Evolutionary conservation across 2,329 filamentous ascomycete species (phyloP).

Genomic region (Fusarium caatingaense): DNA sequence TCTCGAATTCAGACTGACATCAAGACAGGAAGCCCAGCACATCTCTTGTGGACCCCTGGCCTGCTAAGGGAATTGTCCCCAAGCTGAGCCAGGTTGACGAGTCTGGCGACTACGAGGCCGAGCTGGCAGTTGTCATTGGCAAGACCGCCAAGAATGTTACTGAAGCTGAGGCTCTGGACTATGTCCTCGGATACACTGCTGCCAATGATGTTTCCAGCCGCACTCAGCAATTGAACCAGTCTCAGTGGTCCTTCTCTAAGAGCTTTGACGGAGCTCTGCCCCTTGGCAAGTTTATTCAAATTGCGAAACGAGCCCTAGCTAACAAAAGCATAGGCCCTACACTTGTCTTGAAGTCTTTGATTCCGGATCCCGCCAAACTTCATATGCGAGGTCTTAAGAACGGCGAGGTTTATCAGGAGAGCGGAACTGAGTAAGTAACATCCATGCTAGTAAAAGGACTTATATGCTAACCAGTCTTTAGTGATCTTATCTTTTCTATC

Average conservation of each 20-base stretch:
- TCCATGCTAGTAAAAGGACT: no score
- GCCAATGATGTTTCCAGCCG: conserved; percentile 69
- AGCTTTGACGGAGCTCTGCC: conserved; percentile 69
- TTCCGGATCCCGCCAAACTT: conserved; percentile 68
- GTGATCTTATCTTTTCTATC: conserved; percentile 71
- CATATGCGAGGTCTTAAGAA: conserved; percentile 68
- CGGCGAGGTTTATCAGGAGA: conserved; percentile 51
- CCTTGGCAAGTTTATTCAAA: conserved; percentile 45
- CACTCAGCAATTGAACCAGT: conserved; percentile 45
- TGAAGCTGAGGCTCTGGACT: conserved; percentile 66
- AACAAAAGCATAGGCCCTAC: conserved; percentile 64
- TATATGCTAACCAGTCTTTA: conserved; percentile 40
- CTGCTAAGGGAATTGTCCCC: conserved; percentile 62
- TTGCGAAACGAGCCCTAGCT: not conserved
- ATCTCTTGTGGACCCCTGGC: conserved; percentile 65
- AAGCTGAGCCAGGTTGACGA: conserved; percentile 61
- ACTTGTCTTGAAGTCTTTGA: conserved; percentile 68
- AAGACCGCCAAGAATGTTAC: conserved; percentile 63
- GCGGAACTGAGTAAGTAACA: conserved; percentile 43
- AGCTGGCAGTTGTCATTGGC: conserved; percentile 68
- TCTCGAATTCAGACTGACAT: not conserved
- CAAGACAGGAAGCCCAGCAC: conserved; percentile 61
- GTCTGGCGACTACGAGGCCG: conserved; percentile 69
- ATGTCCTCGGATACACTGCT: conserved; percentile 72
- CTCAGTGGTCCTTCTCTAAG: conserved; percentile 61